Percentiles rank a stretch among this genome's conserved stretches.
phyloP scores from a whole-genome alignment of 2,329 filamentous ascomycete species.

The Ramularia endophylla region DNA sequence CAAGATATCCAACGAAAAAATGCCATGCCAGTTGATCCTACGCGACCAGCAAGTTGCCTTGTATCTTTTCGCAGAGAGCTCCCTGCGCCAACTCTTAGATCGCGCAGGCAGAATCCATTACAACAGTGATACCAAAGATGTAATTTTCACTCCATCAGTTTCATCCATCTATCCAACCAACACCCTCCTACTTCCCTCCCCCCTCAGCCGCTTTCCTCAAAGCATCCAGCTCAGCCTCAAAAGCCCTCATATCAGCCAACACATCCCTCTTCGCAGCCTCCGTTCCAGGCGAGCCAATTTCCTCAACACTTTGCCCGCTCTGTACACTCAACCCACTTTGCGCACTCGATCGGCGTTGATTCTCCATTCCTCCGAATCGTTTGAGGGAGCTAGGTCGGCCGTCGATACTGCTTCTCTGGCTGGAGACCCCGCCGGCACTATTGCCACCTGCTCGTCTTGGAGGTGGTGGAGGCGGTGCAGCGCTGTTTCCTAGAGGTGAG shows the following conservation, averaged over 20 bases:
- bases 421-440: too few relatives aligned
- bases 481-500: slow-evolving; percentile 4
- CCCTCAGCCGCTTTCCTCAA: slow-evolving; percentile 10
- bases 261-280: slow-evolving; percentile 18
- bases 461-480: slow-evolving; percentile 27
- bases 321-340: slow-evolving; percentile 4
- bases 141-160: too few relatives aligned
- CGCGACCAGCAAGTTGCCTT: too few relatives aligned
- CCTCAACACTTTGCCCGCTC: slow-evolving; percentile 7
- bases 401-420: slow-evolving; percentile 19
- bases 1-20: too few relatives aligned
- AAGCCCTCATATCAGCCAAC: slow-evolving; percentile 27
- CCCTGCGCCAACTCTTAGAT: too few relatives aligned
- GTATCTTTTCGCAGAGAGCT: too few relatives aligned
- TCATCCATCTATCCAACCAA: too few relatives aligned
- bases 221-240: slow-evolving; percentile 29
- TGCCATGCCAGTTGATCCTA: too few relatives aligned
- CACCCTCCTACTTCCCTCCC: background rate
- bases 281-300: slow-evolving; percentile 1
- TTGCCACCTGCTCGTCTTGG: slow-evolving; percentile 22
- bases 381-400: slow-evolving; percentile 11
- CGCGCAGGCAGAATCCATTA: too few relatives aligned
- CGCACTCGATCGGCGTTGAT: slow-evolving; percentile 18
- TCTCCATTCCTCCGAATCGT: slow-evolving; percentile 12
- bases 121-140: too few relatives aligned